Evolutionary conservation across 257 asterid genomes (phyloP).

Genomic region (Solanum etuberosum): DNA sequence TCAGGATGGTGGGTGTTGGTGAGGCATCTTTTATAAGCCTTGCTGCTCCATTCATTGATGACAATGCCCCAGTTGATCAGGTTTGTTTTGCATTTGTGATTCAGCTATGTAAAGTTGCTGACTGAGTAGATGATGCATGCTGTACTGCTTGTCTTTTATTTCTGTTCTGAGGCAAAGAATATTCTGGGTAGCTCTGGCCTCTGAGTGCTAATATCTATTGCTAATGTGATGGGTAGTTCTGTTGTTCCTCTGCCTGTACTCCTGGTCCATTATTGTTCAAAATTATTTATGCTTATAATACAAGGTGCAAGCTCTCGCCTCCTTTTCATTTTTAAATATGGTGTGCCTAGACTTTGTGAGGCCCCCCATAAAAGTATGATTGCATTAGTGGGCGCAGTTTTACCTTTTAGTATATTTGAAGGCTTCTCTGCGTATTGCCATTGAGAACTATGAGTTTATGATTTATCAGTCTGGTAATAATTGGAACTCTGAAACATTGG

Average conservation of each 20-base stretch:
- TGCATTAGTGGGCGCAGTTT: neutral
- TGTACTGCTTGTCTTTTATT: neutral
- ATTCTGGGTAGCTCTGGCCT: neutral
- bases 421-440: neutral
- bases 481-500: neutral
- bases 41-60: constrained; percentile 98
- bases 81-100: constrained; percentile 16
- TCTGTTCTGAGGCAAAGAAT: neutral
- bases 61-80: constrained; percentile 88
- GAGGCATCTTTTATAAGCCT: constrained; percentile 98
- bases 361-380: neutral
- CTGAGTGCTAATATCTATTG: neutral
- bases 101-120: neutral
- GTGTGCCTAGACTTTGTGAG: neutral
- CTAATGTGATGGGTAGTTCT: neutral
- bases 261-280: neutral
- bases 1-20: constrained; percentile 97
- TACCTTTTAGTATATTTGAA: neutral
- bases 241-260: neutral
- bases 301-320: neutral
- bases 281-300: neutral
- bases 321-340: neutral
- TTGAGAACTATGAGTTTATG: neutral
- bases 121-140: neutral
- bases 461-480: neutral